Base-by-base conservation (phyloP, 164 flowering plant genomes). In the Cinnamomum chago region DNA sequence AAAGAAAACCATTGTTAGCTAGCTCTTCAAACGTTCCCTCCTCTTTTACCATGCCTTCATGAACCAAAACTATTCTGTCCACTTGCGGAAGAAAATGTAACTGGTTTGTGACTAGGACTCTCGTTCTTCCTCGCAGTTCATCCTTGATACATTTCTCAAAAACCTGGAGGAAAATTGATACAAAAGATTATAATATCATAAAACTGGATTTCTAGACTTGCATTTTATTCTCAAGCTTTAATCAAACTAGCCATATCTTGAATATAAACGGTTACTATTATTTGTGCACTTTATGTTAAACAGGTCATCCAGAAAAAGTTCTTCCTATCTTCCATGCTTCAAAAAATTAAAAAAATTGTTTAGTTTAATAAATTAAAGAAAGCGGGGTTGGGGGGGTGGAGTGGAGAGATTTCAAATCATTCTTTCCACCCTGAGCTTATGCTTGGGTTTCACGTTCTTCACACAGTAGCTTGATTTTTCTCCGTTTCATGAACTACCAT, bases 101-200 rank as follows among this genome's bases (percentile, higher is more conserved):
- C 82, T 96, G 99, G 82, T 96, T 96, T 81, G 99, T 96, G 62
- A 96, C 98, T 67, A 96, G 93, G 66, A 96, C 95, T 74, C 99
- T 84, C 50, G 99, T 96, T 81, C 89, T 96, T 72, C 90, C 88
- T 75, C 83, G 82, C 68, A 96, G 80, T 82, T 94, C 95, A 77
- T 85, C 91, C 80, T 89, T 94, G 79, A 96, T 86, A 81, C 99
- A 96, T 76, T 82, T 90, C 58, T 94, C 98, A 78, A 96, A 96
- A 75, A 96, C 99, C 98, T 96, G 86, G 25, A 78, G 66, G 25
- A 75, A 69, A 9, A 35, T 27, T 35, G 50, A 69, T 5, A 13
- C 2, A 24, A 15, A 25, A 58, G 40, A 68, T 73, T n/a, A 73
- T n/a, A 35, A 60, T 51, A 77, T 62, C 71, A 67, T 17, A 13